Evolutionary conservation across 2,329 filamentous ascomycete species (phyloP), one percentile per base, ranked within the genome.

Genomic region (Fonsecaea multimorphosa): DNA sequence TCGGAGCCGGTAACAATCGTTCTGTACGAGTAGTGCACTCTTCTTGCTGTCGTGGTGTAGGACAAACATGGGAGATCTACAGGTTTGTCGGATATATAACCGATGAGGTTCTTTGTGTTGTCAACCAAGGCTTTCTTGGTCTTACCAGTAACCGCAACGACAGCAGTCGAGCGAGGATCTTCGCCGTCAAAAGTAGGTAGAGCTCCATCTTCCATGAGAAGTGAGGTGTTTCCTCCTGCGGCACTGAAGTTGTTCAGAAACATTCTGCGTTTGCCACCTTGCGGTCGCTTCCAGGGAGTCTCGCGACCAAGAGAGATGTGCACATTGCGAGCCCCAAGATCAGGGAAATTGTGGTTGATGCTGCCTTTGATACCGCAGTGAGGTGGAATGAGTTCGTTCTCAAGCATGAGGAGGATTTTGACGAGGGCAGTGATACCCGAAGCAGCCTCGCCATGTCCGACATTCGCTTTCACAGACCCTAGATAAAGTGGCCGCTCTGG

Each of bases 241-340:
- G 89, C 90, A 68, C 85, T 85, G 72, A 91, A 91, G 75, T 89
- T 91, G 79, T 91, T 91, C 68, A 90, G 76, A 24, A 81, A 75
- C 0, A 81, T 78, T 6, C 76, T 74, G 1, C 84, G 76, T 60
- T 76, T 76, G n/a, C 73, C 71, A n/a, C 69, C 71, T 34, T 64
- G 32, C 2, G 67, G 67, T 1, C 75, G 68, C 9, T 70, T 62
- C 79, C 80, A 84, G 0, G 74, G 68, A 31, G 63, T 81, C 70
- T 70, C 68, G 86, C 78, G 67, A 85, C 81, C 0, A 79, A 74
- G 55, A 84, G 82, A 49, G 16, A 49, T 34, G n/a, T 52, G 44
- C 0, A 82, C 74, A 53, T 83, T 80, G 7, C 82, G 76, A 84
- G 70, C 64, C 83, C 79, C 0, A 32, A 54, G 52, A 27, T 73